Conservation (phyloP, 306 rosid species). For the Canavalia gladiata region DNA sequence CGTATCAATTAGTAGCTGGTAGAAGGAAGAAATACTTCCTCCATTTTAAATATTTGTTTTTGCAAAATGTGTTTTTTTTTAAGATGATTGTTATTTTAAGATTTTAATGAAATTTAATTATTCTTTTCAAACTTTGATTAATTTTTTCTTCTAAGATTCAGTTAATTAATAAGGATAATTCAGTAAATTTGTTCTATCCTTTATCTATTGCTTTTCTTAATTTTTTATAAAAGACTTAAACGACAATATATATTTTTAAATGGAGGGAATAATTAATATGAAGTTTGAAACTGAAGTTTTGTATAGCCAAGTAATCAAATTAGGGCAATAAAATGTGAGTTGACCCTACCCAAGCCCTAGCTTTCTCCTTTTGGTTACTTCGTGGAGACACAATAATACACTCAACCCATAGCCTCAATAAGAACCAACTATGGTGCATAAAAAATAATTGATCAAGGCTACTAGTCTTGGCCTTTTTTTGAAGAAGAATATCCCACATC, state of each 20-base stretch:
- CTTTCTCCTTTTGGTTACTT: conserved; percentile 29
- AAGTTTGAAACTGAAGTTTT: conserved; percentile 32
- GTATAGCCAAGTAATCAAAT: background rate
- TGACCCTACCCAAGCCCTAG: background rate
- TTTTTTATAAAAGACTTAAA: no score
- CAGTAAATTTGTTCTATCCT: no score
- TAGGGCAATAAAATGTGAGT: conserved; percentile 16
- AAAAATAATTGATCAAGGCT: conserved; percentile 19
- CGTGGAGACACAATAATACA: conserved; percentile 52
- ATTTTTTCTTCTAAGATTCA: no score
- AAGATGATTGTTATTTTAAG: no score
- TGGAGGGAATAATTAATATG: background rate
- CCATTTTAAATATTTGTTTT: no score
- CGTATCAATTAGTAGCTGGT: background rate
- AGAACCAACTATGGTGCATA: conserved; percentile 8
- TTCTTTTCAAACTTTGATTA: no score
- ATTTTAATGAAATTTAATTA: no score
- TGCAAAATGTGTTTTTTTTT: no score
- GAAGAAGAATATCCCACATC: background rate
- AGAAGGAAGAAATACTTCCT: background rate
- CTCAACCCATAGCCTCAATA: conserved; percentile 1
- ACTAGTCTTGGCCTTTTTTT: conserved; percentile 1
- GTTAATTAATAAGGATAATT: no score
- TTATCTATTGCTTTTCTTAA: no score
- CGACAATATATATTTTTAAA: no score